Evolutionary conservation across 1,139 yeast genomes (phyloP).

Genomic region (Scheffersomyces parashehatae): DNA sequence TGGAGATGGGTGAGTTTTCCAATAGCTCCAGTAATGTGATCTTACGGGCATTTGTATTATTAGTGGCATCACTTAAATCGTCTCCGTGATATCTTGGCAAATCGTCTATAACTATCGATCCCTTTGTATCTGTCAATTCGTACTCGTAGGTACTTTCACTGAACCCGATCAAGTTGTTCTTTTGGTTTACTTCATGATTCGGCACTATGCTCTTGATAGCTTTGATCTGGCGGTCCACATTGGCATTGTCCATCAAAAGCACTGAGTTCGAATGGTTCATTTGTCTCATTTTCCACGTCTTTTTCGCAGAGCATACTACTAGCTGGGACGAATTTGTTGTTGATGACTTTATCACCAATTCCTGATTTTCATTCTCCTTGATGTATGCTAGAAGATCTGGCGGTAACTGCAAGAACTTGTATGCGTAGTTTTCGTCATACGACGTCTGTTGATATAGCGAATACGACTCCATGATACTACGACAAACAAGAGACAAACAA

Average conservation of each 20-base stretch:
- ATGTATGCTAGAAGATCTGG: constrained; percentile 52
- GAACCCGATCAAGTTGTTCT: constrained; percentile 35
- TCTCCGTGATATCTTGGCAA: constrained; percentile 46
- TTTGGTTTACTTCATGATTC: constrained; percentile 1
- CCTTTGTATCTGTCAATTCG: constrained; percentile 45
- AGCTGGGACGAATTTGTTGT: constrained; percentile 35
- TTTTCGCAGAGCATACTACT: constrained; percentile 59
- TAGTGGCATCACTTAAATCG: constrained; percentile 23
- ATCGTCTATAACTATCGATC: constrained; percentile 40
- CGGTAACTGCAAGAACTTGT: constrained; percentile 60
- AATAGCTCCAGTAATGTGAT: constrained; percentile 39
- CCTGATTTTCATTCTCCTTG: constrained; percentile 22
- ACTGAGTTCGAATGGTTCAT: constrained; percentile 88
- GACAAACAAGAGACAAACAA: too few species aligned
- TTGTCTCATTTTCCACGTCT: constrained; percentile 69
- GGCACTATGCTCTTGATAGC: constrained; percentile 1
- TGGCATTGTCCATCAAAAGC: constrained; percentile 47
- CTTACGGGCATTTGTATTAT: neutral
- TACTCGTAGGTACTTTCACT: constrained; percentile 49
- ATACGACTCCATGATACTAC: constrained; percentile 1
- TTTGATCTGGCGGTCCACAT: constrained; percentile 14
- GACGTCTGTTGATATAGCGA: constrained; percentile 29
- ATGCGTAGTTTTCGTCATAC: constrained; percentile 28
- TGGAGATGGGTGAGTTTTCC: constrained; percentile 56
- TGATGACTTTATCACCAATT: constrained; percentile 49